A percentile compares a stretch with the other conserved stretches of the same genome.
Evolutionary conservation across 176 grass and related monocot genomes (phyloP).

Genomic region (Metroxylon sagu): DNA sequence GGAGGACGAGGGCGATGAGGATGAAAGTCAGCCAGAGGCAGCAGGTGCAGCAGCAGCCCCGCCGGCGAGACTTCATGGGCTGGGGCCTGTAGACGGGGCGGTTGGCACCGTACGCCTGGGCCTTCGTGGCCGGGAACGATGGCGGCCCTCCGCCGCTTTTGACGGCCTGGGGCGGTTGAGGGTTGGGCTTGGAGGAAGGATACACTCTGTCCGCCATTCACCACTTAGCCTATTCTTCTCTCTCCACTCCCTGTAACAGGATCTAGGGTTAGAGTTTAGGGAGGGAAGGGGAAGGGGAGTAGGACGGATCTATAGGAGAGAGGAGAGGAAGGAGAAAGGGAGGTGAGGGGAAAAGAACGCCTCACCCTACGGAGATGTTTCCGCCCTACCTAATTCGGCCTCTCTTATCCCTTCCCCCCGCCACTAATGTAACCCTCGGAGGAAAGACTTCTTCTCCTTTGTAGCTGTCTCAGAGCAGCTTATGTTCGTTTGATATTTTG

Average conservation of each 20-base stretch:
- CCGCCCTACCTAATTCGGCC: conserved; percentile 45
- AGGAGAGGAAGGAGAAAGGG: background rate
- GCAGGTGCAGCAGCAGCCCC: conserved; percentile 7
- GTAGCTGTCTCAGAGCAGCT: no score
- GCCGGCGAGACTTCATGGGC: background rate
- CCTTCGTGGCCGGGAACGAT: conserved; percentile 36
- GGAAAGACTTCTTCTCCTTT: no score
- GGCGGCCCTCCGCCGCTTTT: conserved; percentile 17
- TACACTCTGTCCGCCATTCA: conserved; percentile 75
- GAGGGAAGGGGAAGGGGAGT: background rate
- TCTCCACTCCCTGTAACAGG: background rate
- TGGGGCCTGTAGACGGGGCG: conserved; percentile 77
- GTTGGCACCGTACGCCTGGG: conserved; percentile 52
- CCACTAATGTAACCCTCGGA: no score
- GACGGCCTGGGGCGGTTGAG: conserved; percentile 33
- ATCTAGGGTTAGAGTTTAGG: conserved; percentile 22
- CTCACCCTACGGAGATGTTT: conserved; percentile 67
- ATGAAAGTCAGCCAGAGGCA: conserved; percentile 5
- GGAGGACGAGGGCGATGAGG: conserved; percentile 1
- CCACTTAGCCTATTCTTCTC: background rate
- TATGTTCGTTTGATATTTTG: no score
- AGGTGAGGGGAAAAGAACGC: conserved; percentile 63
- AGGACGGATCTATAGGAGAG: background rate
- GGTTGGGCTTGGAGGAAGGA: conserved; percentile 61
- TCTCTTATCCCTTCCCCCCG: background rate